Conservation (phyloP, 2,329 filamentous ascomycete species). For the Corinectria fuckeliana region DNA sequence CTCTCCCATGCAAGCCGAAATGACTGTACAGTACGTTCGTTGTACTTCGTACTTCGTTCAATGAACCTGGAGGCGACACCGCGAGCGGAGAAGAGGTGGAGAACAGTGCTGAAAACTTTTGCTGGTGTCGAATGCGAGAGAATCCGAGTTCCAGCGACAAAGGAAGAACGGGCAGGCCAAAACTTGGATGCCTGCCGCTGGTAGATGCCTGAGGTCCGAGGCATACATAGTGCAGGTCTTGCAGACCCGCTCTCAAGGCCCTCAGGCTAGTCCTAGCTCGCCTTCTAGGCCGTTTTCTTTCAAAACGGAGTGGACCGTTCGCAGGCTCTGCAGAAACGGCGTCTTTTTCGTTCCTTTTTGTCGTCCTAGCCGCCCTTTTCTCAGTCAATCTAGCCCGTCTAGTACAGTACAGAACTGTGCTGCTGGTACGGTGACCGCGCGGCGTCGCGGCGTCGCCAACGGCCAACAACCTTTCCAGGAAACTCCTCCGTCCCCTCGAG, state of each 20-base stretch:
- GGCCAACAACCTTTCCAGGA: conserved; percentile 15
- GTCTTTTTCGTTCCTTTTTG: too few species aligned
- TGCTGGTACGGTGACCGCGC: conserved; percentile 22
- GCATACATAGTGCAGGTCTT: background rate
- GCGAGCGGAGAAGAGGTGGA: conserved; percentile 2
- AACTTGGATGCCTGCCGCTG: background rate
- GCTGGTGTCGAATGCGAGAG: background rate
- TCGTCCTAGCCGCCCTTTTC: too few species aligned
- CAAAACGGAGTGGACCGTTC: conserved; percentile 25
- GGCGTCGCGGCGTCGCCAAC: conserved; percentile 22
- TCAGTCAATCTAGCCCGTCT: conserved; percentile 17
- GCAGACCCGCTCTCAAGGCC: conserved; percentile 21
- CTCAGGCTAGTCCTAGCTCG: background rate
- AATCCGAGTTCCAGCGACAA: background rate
- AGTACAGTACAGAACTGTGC: conserved; percentile 32
- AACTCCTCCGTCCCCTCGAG: conserved; percentile 21
- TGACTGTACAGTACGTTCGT: too few species aligned
- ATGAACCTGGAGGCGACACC: background rate
- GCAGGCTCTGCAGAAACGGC: conserved; percentile 27
- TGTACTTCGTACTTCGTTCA: too few species aligned
- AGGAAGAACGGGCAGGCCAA: background rate
- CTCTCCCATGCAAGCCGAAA: conserved; percentile 20
- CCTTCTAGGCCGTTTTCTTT: background rate
- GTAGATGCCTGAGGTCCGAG: conserved; percentile 4
- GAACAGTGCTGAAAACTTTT: conserved; percentile 10